A percentile compares a stretch with the other conserved stretches of the same genome.
Conservation (phyloP, 331 rosid genomes). For the Saraca asoca region DNA sequence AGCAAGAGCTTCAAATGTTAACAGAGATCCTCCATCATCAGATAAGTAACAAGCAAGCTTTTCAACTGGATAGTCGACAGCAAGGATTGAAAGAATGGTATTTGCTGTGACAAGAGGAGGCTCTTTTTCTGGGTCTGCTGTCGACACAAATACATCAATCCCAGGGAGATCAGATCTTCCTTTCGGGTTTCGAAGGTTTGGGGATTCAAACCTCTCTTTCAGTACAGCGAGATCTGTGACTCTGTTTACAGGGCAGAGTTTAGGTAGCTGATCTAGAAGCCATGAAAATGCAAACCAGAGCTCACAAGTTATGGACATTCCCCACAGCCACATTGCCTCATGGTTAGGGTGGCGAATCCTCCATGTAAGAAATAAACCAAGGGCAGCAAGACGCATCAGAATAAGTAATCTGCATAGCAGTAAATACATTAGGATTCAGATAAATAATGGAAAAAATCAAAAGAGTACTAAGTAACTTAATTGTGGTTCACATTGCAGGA, state of each 20-base stretch:
- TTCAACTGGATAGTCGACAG: constrained; percentile 80
- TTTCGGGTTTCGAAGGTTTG: constrained; percentile 75
- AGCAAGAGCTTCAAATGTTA: constrained; percentile 88
- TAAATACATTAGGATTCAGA: background rate
- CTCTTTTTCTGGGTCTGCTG: constrained; percentile 88
- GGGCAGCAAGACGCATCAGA: constrained; percentile 61
- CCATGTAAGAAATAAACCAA: constrained; percentile 78
- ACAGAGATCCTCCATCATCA: constrained; percentile 82
- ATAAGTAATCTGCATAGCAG: constrained; percentile 56
- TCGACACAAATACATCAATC: constrained; percentile 82
- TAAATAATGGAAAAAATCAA: background rate
- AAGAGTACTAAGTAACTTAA: background rate
- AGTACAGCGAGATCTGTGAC: constrained; percentile 72
- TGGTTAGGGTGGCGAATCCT: constrained; percentile 71
- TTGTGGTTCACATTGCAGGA: no score
- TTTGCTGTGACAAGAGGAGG: constrained; percentile 89
- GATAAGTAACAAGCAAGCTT: constrained; percentile 83
- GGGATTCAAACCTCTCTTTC: constrained; percentile 71
- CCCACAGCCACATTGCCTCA: constrained; percentile 91
- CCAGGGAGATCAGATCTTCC: constrained; percentile 86
- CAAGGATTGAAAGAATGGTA: constrained; percentile 83
- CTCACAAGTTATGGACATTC: constrained; percentile 77
- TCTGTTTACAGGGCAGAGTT: constrained; percentile 80
- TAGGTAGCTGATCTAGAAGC: constrained; percentile 83
- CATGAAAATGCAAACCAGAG: constrained; percentile 88